Evolutionary conservation across 257 asterid genomes (phyloP), one percentile per base, ranked within the genome.

Genomic region (Penstemon barbatus): DNA sequence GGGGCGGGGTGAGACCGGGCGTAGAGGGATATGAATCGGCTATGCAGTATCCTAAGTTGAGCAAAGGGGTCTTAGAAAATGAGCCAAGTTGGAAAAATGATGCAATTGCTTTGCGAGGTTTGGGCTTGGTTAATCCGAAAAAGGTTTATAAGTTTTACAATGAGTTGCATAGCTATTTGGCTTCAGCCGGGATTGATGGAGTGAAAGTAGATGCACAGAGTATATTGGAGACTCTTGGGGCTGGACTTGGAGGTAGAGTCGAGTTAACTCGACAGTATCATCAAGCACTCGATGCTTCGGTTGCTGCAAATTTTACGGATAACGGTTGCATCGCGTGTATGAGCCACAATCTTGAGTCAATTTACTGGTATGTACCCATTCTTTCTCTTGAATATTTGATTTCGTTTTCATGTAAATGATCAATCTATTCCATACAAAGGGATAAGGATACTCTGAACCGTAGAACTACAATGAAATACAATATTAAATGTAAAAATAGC

Each of bases 291-390:
- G 97, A 91, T 76, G 96, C 97, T 7, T 91, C 97, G 5, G 79
- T 89, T 53, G 71, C 95, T 25, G 70, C 82, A 66, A 87, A 87
- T 37, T 89, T 91, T 18, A 80, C 91, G 1, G 96, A 85, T 66
- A 91, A 87, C 63, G 97, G 96, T 0, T 82, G 89, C 87, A 87
- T 91, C 42, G 93, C 97, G n/a, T 91, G 97, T 68, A 91, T 91
- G 97, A 89, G 96, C 81, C 97, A 91, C 74, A 91, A 71, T 66
- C 91, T 90, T 8, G 97, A 91, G 64, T 87, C 96, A 1, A 82
- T 91, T 63, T 91, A 87, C 83, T 89, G 97, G 97, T 90, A 83
- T 52, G 57, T 11, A 1, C 37, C 9, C 12, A 15, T 15, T 39
- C 51, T 5, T 57, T 36, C 38, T 11, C 25, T 64, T 6, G 15